A percentile compares a stretch with the other conserved stretches of the same genome.
phyloP scores from a whole-genome alignment of 257 asterid species.

The Henckelia pumila region DNA sequence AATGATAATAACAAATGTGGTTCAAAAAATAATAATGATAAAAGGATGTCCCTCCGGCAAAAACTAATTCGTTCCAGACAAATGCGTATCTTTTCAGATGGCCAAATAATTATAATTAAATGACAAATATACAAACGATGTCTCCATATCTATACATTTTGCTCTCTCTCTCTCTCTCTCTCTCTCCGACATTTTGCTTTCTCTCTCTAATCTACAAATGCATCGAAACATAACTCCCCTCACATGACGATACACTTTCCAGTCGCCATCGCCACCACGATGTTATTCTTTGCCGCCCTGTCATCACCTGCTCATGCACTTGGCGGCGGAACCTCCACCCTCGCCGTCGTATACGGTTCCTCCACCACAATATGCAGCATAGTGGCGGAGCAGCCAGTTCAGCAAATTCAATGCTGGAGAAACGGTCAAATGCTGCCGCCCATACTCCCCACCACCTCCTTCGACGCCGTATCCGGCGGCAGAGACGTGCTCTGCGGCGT shows the following conservation, averaged over 20 bases:
- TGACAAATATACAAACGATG: no score
- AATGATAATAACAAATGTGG: no score
- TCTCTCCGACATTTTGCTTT: not conserved
- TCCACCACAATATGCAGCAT: conserved; percentile 60
- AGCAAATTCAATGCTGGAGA: conserved; percentile 23
- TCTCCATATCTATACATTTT: no score
- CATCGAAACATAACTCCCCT: conserved; percentile 17
- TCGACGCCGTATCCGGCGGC: conserved; percentile 74
- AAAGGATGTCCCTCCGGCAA: no score
- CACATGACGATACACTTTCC: conserved; percentile 47
- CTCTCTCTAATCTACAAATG: conserved; percentile 32
- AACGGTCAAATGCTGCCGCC: conserved; percentile 32
- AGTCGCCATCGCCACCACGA: conserved; percentile 28
- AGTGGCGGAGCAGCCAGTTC: conserved; percentile 50
- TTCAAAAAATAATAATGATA: no score
- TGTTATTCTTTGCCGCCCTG: conserved; percentile 22
- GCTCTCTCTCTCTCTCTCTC: conserved; percentile 14
- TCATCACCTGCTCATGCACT: conserved; percentile 44
- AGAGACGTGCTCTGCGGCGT: conserved; percentile 41
- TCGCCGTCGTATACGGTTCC: conserved; percentile 67
- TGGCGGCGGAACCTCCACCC: conserved; percentile 66
- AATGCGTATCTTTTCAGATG: no score
- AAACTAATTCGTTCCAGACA: no score
- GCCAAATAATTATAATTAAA: no score
- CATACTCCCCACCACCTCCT: conserved; percentile 49